Percentiles rank a stretch among this genome's conserved stretches.
Conservation (phyloP, 495 filamentous ascomycete genomes). For the Xylaria castorea region DNA sequence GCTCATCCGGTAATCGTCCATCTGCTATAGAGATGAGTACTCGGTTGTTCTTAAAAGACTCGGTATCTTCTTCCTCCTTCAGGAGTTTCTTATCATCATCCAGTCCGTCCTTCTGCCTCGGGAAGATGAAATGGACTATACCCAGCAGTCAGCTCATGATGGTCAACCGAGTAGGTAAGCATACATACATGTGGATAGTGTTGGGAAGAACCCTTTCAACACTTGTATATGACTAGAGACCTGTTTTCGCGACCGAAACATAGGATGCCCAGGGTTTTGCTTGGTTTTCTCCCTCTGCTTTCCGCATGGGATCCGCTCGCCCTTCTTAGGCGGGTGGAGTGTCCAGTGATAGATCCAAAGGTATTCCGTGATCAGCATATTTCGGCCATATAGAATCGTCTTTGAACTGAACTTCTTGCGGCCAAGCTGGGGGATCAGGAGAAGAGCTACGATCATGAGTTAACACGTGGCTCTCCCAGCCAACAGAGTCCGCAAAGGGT, state of each 20-base stretch:
- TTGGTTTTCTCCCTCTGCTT: constrained; percentile 60
- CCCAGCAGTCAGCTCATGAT: neutral
- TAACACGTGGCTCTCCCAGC: neutral
- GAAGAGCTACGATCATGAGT: constrained; percentile 65
- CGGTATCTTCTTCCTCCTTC: constrained; percentile 50
- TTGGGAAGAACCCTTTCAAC: constrained; percentile 78
- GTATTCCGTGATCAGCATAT: constrained; percentile 88
- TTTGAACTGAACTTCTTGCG: constrained; percentile 76
- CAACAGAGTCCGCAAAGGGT: no score
- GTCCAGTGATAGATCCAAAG: constrained; percentile 65
- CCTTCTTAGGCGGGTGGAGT: constrained; percentile 42
- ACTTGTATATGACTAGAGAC: constrained; percentile 98
- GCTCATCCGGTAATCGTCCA: constrained; percentile 51
- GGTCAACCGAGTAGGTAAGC: neutral
- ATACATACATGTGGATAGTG: constrained; percentile 40
- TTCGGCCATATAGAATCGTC: constrained; percentile 80
- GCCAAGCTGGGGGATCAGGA: constrained; percentile 82
- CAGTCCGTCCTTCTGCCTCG: constrained; percentile 39
- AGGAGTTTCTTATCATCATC: constrained; percentile 40
- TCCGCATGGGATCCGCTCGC: constrained; percentile 61
- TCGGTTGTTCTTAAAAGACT: constrained; percentile 60
- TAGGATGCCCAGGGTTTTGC: constrained; percentile 37
- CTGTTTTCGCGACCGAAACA: constrained; percentile 70
- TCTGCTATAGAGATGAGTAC: constrained; percentile 60
- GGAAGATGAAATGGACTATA: constrained; percentile 57